These are phyloP conservation scores for Tolypocladium nubicola DNA, from an alignment of 2,329 filamentous ascomycete genomes.

Conservation along the genomic window DNA sequence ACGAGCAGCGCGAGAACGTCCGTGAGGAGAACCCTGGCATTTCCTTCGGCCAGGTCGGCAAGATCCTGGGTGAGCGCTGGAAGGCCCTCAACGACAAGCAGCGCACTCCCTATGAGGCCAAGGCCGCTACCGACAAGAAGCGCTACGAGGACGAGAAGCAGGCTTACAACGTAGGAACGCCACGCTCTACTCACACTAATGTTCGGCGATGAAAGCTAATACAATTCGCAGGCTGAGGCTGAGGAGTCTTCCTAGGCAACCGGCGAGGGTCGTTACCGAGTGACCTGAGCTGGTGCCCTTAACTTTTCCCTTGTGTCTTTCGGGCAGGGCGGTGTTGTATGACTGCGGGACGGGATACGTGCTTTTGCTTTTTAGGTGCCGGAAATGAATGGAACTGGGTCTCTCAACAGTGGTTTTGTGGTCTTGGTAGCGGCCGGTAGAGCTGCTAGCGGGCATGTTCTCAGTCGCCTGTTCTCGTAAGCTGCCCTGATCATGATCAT, in stretches of 20 bases:
- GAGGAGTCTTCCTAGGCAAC: slow-evolving; percentile 37
- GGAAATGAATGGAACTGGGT: slow-evolving; percentile 23
- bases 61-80: slow-evolving; percentile 97
- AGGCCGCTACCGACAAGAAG: slow-evolving; percentile 97
- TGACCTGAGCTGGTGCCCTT: slow-evolving; percentile 2
- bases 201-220: slow-evolving; percentile 13
- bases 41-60: slow-evolving; percentile 97
- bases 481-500: slow-evolving; percentile 12
- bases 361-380: slow-evolving; percentile 24
- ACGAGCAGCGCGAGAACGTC: slow-evolving; percentile 96
- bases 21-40: slow-evolving; percentile 97
- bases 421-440: slow-evolving; percentile 16
- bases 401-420: slow-evolving; percentile 20
- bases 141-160: slow-evolving; percentile 98
- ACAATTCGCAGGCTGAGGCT: slow-evolving; percentile 38
- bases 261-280: not conserved
- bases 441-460: slow-evolving; percentile 14
- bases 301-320: slow-evolving; percentile 19
- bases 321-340: slow-evolving; percentile 31
- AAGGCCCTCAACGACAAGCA: slow-evolving; percentile 93
- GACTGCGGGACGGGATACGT: slow-evolving; percentile 27
- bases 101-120: slow-evolving; percentile 87
- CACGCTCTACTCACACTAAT: slow-evolving; percentile 3
- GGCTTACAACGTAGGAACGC: slow-evolving; percentile 66
- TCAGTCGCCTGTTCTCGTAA: slow-evolving; percentile 10